These are phyloP conservation scores for Boletus fagicola DNA, from an alignment of 768 basidiomycete genomes.

Conservation along the genomic window DNA sequence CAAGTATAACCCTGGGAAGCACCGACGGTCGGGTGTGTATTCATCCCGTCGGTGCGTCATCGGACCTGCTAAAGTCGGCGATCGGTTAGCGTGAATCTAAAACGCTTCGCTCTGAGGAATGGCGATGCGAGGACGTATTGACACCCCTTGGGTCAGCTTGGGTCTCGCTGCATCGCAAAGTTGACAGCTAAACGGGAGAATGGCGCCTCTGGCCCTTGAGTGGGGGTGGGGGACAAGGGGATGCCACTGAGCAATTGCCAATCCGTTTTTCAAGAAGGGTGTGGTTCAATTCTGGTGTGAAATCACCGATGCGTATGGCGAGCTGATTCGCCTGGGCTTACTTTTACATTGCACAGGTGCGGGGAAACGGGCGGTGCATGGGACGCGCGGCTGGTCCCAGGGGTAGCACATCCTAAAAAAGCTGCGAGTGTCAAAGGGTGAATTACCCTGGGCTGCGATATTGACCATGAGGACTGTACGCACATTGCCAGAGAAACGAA, in stretches of 20 bases:
- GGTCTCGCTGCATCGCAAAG: not conserved
- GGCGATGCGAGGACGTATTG: not conserved
- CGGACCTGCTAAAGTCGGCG: not conserved
- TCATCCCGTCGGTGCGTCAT: not conserved
- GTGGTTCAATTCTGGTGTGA: not conserved
- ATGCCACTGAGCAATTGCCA: not conserved
- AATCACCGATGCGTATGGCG: not conserved
- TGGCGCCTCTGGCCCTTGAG: not conserved
- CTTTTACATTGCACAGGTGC: not conserved
- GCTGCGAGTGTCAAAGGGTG: not conserved
- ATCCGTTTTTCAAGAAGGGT: not conserved
- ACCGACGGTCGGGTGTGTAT: not conserved
- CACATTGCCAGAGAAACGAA: not conserved
- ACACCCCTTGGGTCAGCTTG: too few species aligned
- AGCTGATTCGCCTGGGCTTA: not conserved
- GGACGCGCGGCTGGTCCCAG: not conserved
- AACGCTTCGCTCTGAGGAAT: not conserved
- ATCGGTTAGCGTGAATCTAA: not conserved
- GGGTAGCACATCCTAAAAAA: not conserved
- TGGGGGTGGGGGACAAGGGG: not conserved
- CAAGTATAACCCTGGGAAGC: not conserved
- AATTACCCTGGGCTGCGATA: conserved; percentile 2
- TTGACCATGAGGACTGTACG: not conserved
- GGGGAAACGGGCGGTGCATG: not conserved
- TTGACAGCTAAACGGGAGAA: not conserved